phyloP scores from a whole-genome alignment of 2,329 filamentous ascomycete genomes.

The Celoporthe dispersa region DNA sequence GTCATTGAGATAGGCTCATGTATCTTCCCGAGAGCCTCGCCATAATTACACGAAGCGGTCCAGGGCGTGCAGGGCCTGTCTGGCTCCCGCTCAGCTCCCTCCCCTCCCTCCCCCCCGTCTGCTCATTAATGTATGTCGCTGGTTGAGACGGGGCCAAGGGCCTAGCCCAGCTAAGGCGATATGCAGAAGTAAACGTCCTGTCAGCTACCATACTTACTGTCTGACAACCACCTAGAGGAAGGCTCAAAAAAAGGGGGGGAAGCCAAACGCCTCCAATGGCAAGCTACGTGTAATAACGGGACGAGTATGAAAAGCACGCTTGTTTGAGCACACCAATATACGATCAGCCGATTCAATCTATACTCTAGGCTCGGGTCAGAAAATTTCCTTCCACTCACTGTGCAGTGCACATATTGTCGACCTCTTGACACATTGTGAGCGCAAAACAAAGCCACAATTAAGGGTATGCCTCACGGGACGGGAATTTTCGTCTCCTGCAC shows the following conservation, averaged over 20 bases:
- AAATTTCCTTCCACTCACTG: slow-evolving; percentile 1
- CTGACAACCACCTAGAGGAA: background rate
- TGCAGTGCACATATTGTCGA: background rate
- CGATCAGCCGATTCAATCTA: background rate
- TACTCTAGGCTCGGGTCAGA: background rate
- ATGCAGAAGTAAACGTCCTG: slow-evolving; percentile 14
- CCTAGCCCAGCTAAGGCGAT: background rate
- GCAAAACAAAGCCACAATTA: background rate
- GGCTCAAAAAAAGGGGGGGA: too few relatives aligned
- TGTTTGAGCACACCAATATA: background rate
- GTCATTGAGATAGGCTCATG: slow-evolving; percentile 20
- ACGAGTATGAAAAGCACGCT: background rate
- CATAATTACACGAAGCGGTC: background rate
- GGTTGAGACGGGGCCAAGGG: background rate
- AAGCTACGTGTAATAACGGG: background rate
- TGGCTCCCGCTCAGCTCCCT: background rate
- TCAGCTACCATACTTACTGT: background rate
- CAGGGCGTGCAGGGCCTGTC: background rate
- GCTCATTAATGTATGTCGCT: background rate
- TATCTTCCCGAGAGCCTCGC: slow-evolving; percentile 16
- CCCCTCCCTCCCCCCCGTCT: background rate
- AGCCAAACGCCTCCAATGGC: background rate
- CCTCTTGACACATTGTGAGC: background rate
- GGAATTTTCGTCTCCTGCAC: background rate
- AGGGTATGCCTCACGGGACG: background rate